Base-by-base conservation (phyloP, 148 eudicot genomes). In the Rhododendron griersonianum region DNA sequence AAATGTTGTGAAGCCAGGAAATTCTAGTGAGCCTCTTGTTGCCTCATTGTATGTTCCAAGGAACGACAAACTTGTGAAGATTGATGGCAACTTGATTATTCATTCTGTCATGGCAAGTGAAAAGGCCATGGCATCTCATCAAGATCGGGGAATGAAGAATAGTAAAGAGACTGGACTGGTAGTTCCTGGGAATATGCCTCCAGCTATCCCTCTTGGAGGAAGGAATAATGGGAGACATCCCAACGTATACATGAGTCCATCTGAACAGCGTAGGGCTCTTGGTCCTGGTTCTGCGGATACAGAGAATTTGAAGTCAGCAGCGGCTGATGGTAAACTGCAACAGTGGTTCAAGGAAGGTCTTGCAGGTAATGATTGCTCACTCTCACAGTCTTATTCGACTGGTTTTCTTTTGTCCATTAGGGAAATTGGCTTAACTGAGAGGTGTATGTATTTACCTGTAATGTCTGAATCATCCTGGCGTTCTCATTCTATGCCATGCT, bases 261-360 rank as follows among this genome's bases (percentile, higher is more conserved):
- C 86, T 86, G 91, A 91, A 67, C 86, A 85, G 78, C 95, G 90
- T 83, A 92, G 90, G 90, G 98, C 95, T 86, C 96, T 96, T 88
- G 90, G 91, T n/a, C 87, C 96, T 84, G 90, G 91, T 69, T 87
- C 88, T 81, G 86, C 83, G 18, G 94, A 90, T 11, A 89, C 86
- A 80, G 92, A 88, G 45, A 83, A 86, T 76, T 77, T 85, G 85
- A 91, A 87, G 84, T 85, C 98, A n/a, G 78, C 92, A 33, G 86
- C 89, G 53, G 84, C 90, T 78, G 96, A 95, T 87, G 93, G 94
- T 83, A 89, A 87, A 87, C 90, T 94, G 87, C 99, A 95, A 51
- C 91, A 96, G 87, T 96, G 99, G 99, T 96, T 93, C 89, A 95
- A 91, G 83, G 99, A 96, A 90, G 98, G 98, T 57, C 95, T 95